These are phyloP conservation scores for Stagonosporopsis vannaccii DNA, from an alignment of 2,329 filamentous ascomycete species.

Conservation along the genomic window DNA sequence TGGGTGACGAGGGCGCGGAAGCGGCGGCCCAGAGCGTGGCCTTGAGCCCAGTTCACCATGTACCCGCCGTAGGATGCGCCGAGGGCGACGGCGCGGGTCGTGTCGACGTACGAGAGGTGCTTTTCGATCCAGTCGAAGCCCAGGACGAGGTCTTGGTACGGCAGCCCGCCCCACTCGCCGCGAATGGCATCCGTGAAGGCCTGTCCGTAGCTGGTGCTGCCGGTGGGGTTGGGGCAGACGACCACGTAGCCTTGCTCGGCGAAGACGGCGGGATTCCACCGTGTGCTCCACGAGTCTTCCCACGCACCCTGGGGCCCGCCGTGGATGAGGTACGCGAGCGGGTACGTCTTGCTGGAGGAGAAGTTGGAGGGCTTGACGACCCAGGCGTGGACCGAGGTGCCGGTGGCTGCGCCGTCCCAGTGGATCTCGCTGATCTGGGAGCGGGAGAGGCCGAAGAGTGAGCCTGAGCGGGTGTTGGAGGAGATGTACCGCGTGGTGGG, in stretches of 20 bases:
- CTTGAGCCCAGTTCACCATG: constrained; percentile 83
- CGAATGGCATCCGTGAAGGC: constrained; percentile 77
- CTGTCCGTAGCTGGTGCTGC: constrained; percentile 83
- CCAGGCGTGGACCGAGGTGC: constrained; percentile 73
- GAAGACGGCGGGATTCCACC: constrained; percentile 87
- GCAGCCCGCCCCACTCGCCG: constrained; percentile 82
- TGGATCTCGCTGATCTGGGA: constrained; percentile 73
- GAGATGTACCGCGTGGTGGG: constrained; percentile 56
- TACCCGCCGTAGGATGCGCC: constrained; percentile 64
- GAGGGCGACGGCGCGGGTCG: constrained; percentile 71
- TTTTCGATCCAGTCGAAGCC: constrained; percentile 77
- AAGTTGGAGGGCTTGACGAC: constrained; percentile 71
- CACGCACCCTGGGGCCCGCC: constrained; percentile 83
- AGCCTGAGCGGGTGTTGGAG: constrained; percentile 71
- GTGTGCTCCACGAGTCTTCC: constrained; percentile 77
- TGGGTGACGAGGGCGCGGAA: constrained; percentile 91
- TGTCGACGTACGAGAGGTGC: constrained; percentile 73
- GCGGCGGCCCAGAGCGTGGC: constrained; percentile 78
- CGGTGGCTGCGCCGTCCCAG: constrained; percentile 67
- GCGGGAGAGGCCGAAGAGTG: constrained; percentile 69
- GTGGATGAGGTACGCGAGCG: constrained; percentile 80
- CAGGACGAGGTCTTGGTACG: constrained; percentile 82
- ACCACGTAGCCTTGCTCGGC: constrained; percentile 88
- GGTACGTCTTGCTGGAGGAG: constrained; percentile 74
- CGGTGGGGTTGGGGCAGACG: constrained; percentile 82